Conservation (phyloP, 2,329 filamentous ascomycete genomes). For the Gaeumannomyces tritici region DNA sequence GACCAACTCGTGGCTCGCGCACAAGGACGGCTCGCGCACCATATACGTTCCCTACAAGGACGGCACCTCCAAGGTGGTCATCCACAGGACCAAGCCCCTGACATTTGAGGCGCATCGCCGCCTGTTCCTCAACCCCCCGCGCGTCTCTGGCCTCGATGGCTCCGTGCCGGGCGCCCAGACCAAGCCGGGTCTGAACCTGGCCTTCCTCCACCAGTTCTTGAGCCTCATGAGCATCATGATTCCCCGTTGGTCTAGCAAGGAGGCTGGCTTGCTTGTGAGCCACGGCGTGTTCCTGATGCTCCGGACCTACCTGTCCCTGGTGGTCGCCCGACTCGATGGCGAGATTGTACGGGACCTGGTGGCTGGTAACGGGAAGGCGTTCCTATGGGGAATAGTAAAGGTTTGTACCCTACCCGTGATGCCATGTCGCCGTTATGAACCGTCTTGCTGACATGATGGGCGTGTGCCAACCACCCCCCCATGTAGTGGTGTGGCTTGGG, state of each 20-base stretch:
- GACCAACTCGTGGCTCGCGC: constrained; percentile 84
- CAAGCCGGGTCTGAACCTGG: constrained; percentile 88
- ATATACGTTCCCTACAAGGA: constrained; percentile 93
- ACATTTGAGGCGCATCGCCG: constrained; percentile 95
- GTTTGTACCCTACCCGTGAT: constrained; percentile 22
- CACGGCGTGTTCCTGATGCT: constrained; percentile 86
- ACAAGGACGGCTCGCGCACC: constrained; percentile 89
- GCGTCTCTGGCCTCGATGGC: constrained; percentile 70
- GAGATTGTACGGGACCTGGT: constrained; percentile 94
- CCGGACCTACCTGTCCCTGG: constrained; percentile 84
- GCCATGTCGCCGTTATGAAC: no score
- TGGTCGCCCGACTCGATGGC: constrained; percentile 87
- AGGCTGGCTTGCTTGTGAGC: constrained; percentile 80
- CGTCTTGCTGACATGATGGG: no score
- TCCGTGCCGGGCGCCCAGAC: constrained; percentile 79
- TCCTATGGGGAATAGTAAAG: constrained; percentile 81
- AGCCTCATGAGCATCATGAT: constrained; percentile 97
- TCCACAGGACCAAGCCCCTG: constrained; percentile 78
- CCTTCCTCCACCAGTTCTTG: constrained; percentile 93
- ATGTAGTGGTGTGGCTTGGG: constrained; percentile 87
- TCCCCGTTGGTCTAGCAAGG: constrained; percentile 89
- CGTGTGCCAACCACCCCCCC: constrained; percentile 8
- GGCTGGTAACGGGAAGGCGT: constrained; percentile 82
- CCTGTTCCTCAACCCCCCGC: constrained; percentile 83
- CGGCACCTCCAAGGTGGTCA: constrained; percentile 81